Conservation (phyloP, 179 eudicot species). For the Heliamphora pulchella region DNA sequence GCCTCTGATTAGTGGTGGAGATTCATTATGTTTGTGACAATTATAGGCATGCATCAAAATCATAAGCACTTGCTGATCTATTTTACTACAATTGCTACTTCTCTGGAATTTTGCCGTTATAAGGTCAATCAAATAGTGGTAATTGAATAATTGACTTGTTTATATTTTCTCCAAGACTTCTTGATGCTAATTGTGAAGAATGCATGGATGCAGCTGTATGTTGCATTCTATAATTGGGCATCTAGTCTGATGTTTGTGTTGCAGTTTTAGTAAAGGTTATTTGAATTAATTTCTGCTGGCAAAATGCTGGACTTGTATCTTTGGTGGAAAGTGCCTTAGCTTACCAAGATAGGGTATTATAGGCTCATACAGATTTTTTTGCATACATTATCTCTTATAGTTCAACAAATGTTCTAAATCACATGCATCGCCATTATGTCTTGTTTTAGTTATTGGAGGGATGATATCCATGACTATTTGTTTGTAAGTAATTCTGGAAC, state of each 20-base stretch:
- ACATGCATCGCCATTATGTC: neutral
- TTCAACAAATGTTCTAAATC: neutral
- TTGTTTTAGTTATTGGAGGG: neutral
- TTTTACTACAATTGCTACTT: neutral
- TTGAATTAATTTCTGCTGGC: neutral
- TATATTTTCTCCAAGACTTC: neutral
- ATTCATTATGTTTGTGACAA: neutral
- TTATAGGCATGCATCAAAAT: neutral
- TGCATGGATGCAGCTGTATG: neutral
- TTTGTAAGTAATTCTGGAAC: neutral
- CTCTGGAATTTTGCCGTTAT: neutral
- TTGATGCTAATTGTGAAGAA: slow-evolving; percentile 7
- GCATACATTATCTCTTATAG: neutral
- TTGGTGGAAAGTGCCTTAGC: neutral
- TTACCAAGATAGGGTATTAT: neutral
- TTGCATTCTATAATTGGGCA: neutral
- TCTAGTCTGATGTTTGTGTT: neutral
- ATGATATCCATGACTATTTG: neutral
- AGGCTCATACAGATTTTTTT: neutral
- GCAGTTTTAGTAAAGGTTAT: neutral
- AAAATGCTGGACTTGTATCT: neutral
- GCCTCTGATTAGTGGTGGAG: neutral
- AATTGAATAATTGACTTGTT: neutral
- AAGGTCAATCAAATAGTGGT: neutral
- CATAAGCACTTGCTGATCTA: neutral